Conservation (phyloP, 2,329 filamentous ascomycete species). For the Beauveria australis region DNA sequence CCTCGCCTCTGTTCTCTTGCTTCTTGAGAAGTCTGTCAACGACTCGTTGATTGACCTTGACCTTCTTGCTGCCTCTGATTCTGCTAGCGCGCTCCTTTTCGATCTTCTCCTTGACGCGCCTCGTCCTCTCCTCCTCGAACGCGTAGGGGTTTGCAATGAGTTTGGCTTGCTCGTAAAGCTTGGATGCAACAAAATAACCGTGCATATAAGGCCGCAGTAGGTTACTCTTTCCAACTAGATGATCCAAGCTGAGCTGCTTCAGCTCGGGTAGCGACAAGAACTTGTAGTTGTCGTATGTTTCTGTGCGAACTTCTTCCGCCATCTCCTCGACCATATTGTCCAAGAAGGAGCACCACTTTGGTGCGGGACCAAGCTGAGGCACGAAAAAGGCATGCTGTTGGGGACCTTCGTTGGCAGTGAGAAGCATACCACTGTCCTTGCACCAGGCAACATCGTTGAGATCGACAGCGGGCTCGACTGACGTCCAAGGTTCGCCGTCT, state of each 20-base stretch:
- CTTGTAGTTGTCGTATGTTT: slow-evolving; percentile 98
- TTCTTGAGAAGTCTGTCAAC: slow-evolving; percentile 66
- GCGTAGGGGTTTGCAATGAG: slow-evolving; percentile 90
- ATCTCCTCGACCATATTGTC: slow-evolving; percentile 98
- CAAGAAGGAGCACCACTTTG: slow-evolving; percentile 91
- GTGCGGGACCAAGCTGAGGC: slow-evolving; percentile 84
- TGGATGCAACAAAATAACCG: slow-evolving; percentile 93
- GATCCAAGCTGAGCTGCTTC: slow-evolving; percentile 74
- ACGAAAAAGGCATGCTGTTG: slow-evolving; percentile 95
- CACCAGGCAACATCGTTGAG: slow-evolving; percentile 93
- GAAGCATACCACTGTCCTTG: slow-evolving; percentile 84
- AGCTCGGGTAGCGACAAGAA: slow-evolving; percentile 88
- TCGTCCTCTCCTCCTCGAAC: slow-evolving; percentile 85
- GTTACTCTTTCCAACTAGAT: slow-evolving; percentile 84
- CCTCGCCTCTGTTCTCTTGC: slow-evolving; percentile 50
- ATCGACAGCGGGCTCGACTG: slow-evolving; percentile 88
- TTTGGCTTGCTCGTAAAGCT: slow-evolving; percentile 88
- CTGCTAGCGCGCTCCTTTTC: slow-evolving; percentile 93
- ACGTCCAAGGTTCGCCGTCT: slow-evolving; percentile 85
- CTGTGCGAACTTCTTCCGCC: slow-evolving; percentile 70
- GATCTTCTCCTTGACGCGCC: slow-evolving; percentile 88
- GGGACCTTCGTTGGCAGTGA: slow-evolving; percentile 93
- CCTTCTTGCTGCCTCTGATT: slow-evolving; percentile 91
- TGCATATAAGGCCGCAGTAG: slow-evolving; percentile 96
- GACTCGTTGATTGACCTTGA: slow-evolving; percentile 86